Evolutionary conservation across 441 rosid species (phyloP), one percentile per base, ranked within the genome.

Genomic region (Mallotus japonicus): DNA sequence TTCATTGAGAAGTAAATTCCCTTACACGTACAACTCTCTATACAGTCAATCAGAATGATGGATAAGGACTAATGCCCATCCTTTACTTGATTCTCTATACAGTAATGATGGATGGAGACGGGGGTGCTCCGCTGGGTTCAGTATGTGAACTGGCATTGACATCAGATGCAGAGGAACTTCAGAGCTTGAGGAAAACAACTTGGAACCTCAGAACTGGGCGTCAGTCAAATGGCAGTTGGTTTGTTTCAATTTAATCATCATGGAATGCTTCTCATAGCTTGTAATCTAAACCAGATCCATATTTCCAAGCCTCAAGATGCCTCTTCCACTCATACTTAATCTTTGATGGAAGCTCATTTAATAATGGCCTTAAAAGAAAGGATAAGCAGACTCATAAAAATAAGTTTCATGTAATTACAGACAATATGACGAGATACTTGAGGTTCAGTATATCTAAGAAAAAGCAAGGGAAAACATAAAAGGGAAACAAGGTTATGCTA

Each of bases 301-400:
- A 92, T 80, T 86, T 89, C 97, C 97, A 95, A 72, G 99, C 99
- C 78, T 95, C 97, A 0, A 95, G 91, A 46, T 74, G 78, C 72
- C 89, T 83, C 76, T 83, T 92, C 97, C 97, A 92, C 68, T 86
- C 76, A 8, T 84, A 91, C 83, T 77, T 85, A 55, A 75, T 81
- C 86, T 80, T 86, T 24, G 85, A 71, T 17, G 96, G 91, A 72
- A 83, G 75, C 40, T 76, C 76, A 49, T 79, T 59, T 76, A 95
- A 66, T 71, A 84, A 63, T 47, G 90, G 86, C 85, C 97, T 95
- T 73, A 70, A 70, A 55, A 55, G 65, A 60, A 63, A 74, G 50
- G 62, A 70, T 63, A 57, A 65, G 56, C 15, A 3, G 20, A 61
- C 13, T 6, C 53, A 51, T 14, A 0, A 3, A 17, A 42, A 22